Evolutionary conservation across 1,284 basidiomycete species (phyloP), one percentile per base, ranked within the genome.

Genomic region (Marasmius tenuissimus): DNA sequence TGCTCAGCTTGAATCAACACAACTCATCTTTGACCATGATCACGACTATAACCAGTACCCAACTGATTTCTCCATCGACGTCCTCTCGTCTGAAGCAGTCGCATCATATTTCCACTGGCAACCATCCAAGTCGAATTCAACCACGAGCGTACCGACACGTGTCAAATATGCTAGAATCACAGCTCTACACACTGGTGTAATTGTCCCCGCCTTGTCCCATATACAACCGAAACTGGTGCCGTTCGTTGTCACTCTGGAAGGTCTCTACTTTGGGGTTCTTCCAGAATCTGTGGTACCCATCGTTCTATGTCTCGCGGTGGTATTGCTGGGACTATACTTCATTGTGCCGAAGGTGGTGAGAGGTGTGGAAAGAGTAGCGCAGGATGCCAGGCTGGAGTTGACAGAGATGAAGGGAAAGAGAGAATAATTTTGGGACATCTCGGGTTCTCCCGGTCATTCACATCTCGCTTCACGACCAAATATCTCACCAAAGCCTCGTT

Each of bases 191-290:
- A 76, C 78, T 4, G 86, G 85, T 12, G 75, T 89, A 40, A 75
- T 77, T 61, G 35, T 55, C 9, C 49, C 16, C 10, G 37, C 61
- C 59, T 59, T 63, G 59, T 18, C 54, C 18, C 52, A 58, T n/a
- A 45, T 34, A 3, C n/a, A 42, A 40, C 61, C 58, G 3, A 58
- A 71, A 38, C 59, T 72, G 0, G 78, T 87, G 1, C 77, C 82
- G 1, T 80, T 89, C 65, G 71, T 79, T 56, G 66, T 90, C 16
- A 72, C 78, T 12, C 68, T 91, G 40, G 89, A 91, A 64, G 88
- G 85, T 22, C 72, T 86, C 0, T 76, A 83, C 58, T 68, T 84
- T 34, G 85, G 85, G n/a, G 73, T 85, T 20, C 71, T 91, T 18
- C 88, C 88, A 1, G 76, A 76, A 9, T 81, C 85, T 0, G 69